phyloP scores from a whole-genome alignment of 1,284 basidiomycete genomes.

The Fomes fomentarius region DNA sequence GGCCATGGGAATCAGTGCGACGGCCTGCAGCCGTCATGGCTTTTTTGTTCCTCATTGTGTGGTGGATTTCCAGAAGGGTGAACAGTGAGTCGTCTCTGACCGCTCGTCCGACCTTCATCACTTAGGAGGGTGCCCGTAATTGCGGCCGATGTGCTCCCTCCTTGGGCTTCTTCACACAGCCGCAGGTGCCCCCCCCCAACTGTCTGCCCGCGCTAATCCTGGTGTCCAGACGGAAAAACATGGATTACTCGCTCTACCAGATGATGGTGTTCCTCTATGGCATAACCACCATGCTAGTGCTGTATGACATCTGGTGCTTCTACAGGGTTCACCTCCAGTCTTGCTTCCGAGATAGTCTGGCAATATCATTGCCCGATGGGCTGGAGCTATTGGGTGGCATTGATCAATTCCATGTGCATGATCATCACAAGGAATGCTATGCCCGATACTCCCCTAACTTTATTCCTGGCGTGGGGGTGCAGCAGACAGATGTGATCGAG shows the following conservation, averaged over 20 bases:
- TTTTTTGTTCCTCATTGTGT: conserved; percentile 23
- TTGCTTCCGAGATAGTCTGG: background rate
- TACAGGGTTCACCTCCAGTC: background rate
- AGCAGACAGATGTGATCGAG: conserved; percentile 27
- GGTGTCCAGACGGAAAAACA: conserved; percentile 22
- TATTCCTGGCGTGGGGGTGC: conserved; percentile 19
- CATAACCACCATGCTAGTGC: background rate
- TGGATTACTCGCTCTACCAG: conserved; percentile 23
- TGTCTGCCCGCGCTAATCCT: no score
- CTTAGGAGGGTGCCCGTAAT: no score
- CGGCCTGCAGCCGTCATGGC: conserved; percentile 23
- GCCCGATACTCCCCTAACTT: conserved; percentile 21
- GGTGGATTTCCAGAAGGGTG: conserved; percentile 26
- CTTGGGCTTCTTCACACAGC: no score
- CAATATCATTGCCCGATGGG: background rate
- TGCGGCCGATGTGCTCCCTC: no score
- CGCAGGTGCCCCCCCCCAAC: no score
- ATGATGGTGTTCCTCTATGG: background rate
- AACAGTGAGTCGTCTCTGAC: conserved; percentile 13
- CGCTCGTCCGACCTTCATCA: background rate
- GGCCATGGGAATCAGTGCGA: conserved; percentile 21
- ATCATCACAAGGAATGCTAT: conserved; percentile 21
- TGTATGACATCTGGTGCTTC: conserved; percentile 8
- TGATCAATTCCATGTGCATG: conserved; percentile 25
- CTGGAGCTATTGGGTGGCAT: background rate